Percentiles rank a stretch among this genome's conserved stretches.
phyloP scores from a whole-genome alignment of 257 asterid species.

The Cordia subcordata region DNA sequence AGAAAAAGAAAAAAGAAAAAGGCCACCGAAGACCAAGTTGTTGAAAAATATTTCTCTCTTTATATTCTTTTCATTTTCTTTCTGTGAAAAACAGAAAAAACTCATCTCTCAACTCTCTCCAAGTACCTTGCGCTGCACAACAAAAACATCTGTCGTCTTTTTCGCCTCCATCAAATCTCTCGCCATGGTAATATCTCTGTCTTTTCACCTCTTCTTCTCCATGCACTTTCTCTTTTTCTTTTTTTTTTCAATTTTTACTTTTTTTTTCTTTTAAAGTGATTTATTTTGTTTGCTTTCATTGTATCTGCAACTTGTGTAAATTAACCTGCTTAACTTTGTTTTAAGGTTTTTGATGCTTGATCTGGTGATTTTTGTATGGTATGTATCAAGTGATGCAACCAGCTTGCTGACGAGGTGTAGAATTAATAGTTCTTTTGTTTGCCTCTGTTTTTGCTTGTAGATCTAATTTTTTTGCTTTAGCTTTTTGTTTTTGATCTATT shows the following conservation, averaged over 20 bases:
- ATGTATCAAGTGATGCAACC: background rate
- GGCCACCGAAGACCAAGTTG: slow-evolving; percentile 5
- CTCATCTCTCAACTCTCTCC: background rate
- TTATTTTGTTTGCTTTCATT: no score
- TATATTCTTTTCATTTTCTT: background rate
- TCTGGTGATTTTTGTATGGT: slow-evolving; percentile 4
- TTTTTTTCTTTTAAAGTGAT: background rate
- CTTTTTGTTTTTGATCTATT: slow-evolving; percentile 13
- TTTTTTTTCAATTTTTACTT: background rate
- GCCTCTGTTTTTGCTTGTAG: slow-evolving; percentile 3
- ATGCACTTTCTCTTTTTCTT: background rate
- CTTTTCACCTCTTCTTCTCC: background rate
- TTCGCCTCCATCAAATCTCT: background rate
- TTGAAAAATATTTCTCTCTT: background rate
- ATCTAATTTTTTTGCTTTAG: slow-evolving; percentile 18
- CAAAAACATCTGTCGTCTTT: background rate
- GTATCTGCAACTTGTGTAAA: no score
- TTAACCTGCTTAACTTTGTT: background rate
- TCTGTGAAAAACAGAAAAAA: no score
- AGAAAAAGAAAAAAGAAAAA: no score
- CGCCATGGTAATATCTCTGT: background rate
- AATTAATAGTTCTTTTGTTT: background rate
- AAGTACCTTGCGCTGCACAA: background rate
- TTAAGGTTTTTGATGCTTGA: background rate
- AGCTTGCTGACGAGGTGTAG: background rate